Evolutionary conservation across 345 rosid species (phyloP).

Genomic region (Citrus unshiu): DNA sequence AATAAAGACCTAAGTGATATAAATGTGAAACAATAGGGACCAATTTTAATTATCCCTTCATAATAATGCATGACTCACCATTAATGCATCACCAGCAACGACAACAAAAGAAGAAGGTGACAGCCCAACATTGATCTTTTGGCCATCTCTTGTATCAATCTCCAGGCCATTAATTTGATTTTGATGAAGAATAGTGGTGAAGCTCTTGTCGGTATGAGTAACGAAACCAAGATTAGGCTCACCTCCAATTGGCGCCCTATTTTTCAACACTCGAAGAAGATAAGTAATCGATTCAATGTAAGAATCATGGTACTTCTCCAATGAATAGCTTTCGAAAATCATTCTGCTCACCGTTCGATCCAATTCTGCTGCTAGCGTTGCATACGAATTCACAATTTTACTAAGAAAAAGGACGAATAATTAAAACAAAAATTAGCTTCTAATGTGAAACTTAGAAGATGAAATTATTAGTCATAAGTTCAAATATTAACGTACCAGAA

Average conservation of each 20-base stretch:
- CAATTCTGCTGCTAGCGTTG: constrained; percentile 33
- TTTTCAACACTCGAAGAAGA: constrained; percentile 51
- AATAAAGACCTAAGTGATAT: too few relatives aligned
- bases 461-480: not conserved
- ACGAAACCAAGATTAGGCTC: constrained; percentile 36
- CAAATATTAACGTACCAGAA: constrained; percentile 40
- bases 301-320: constrained; percentile 34
- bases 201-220: constrained; percentile 61
- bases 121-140: constrained; percentile 39
- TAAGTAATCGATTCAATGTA: constrained; percentile 34
- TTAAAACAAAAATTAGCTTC: not conserved
- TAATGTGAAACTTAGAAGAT: not conserved
- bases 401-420: not conserved
- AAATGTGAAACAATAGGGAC: too few relatives aligned
- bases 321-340: constrained; percentile 54
- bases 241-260: constrained; percentile 28
- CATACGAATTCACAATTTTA: constrained; percentile 14
- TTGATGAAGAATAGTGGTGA: constrained; percentile 59
- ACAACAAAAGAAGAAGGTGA: constrained; percentile 47
- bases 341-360: constrained; percentile 45
- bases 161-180: constrained; percentile 54
- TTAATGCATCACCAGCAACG: constrained; percentile 55
- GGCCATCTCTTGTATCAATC: constrained; percentile 42
- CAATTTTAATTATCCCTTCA: not conserved
- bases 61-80: constrained; percentile 27